Percentiles rank a stretch among this genome's conserved stretches.
phyloP scores from a whole-genome alignment of 2,329 filamentous ascomycete species.

The Aspergillus proliferans region DNA sequence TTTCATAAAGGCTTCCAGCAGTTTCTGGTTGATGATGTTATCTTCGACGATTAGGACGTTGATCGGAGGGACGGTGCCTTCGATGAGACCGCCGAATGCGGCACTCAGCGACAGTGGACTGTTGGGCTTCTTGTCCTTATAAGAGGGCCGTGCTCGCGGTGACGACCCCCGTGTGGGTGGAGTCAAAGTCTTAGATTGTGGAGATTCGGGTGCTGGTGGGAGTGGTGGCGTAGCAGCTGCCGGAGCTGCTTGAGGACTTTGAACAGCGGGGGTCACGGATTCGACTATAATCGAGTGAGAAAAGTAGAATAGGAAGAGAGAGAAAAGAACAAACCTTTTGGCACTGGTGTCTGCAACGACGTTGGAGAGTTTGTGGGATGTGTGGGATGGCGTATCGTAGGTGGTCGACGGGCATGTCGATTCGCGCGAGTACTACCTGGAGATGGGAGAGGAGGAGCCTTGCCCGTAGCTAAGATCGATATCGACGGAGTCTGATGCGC shows the following conservation, averaged over 20 bases:
- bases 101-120: conserved; percentile 23
- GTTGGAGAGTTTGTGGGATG: conserved; percentile 80
- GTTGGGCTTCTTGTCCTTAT: conserved; percentile 28
- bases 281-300: conserved; percentile 15
- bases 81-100: conserved; percentile 59
- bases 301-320: conserved; percentile 13
- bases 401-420: conserved; percentile 52
- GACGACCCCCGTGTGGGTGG: conserved; percentile 40
- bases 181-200: conserved; percentile 29
- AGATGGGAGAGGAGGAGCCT: conserved; percentile 73
- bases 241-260: conserved; percentile 22
- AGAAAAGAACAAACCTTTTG: conserved; percentile 31
- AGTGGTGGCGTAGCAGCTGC: conserved; percentile 29
- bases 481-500: conserved; percentile 58
- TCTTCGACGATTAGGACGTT: conserved; percentile 97
- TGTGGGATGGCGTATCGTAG: conserved; percentile 57
- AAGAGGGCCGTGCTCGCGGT: conserved; percentile 36
- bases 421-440: conserved; percentile 59
- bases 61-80: conserved; percentile 84
- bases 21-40: conserved; percentile 92
- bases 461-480: conserved; percentile 71
- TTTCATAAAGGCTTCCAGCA: conserved; percentile 94
- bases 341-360: conserved; percentile 45
- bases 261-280: conserved; percentile 19
- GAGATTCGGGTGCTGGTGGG: conserved; percentile 29